phyloP scores from a whole-genome alignment of 768 basidiomycete species.

The Xanthoconium stramineum region DNA sequence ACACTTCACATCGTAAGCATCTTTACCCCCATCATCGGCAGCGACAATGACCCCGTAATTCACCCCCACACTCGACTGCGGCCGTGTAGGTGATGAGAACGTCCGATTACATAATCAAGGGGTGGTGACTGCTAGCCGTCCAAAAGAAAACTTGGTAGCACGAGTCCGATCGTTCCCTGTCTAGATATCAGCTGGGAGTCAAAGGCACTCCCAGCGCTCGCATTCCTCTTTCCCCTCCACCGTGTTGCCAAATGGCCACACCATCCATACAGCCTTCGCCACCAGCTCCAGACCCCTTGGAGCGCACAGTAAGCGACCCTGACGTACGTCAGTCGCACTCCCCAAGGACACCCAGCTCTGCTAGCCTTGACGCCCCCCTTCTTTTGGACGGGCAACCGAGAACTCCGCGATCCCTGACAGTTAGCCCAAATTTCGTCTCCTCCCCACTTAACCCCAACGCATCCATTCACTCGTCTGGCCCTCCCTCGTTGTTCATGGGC shows the following conservation, averaged over 20 bases:
- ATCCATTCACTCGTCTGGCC: constrained; percentile 12
- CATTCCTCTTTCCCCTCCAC: background rate
- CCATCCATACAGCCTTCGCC: constrained; percentile 38
- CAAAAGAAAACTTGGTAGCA: background rate
- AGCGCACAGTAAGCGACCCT: constrained; percentile 5
- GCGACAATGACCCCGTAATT: too few relatives aligned
- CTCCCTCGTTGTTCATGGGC: constrained; percentile 20
- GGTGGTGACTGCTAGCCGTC: constrained; percentile 5
- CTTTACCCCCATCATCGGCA: too few relatives aligned
- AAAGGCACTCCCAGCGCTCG: background rate
- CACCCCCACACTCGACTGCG: too few relatives aligned
- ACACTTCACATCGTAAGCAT: too few relatives aligned
- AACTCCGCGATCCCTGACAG: constrained; percentile 27
- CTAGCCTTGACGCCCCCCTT: constrained; percentile 32
- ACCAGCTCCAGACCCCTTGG: background rate
- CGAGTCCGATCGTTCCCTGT: background rate
- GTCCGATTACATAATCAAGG: constrained; percentile 12
- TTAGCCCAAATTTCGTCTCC: constrained; percentile 38
- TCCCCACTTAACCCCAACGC: constrained; percentile 52
- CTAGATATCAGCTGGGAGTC: background rate
- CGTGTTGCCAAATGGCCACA: constrained; percentile 24
- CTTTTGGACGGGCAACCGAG: constrained; percentile 16
- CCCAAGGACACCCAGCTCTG: constrained; percentile 22
- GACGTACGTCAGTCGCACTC: constrained; percentile 3
- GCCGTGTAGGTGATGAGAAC: background rate